Percentiles rank a stretch among this genome's conserved stretches.
phyloP scores from a whole-genome alignment of 768 basidiomycete species.

The Rhizopogon salebrosus region DNA sequence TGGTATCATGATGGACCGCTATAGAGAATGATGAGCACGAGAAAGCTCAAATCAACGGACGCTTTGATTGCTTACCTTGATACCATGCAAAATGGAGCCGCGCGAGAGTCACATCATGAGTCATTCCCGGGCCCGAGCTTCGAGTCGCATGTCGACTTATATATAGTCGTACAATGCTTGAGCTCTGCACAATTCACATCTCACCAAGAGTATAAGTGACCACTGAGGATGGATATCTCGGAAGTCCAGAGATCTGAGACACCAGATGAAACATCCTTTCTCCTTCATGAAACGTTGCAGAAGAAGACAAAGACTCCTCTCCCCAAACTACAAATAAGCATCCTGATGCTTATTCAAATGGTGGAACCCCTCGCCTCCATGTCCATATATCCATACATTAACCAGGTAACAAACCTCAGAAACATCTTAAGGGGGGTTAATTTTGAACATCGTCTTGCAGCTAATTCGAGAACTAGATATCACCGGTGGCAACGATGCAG shows the following conservation, averaged over 20 bases:
- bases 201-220: background rate
- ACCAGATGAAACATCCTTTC: background rate
- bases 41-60: no score
- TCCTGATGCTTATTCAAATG: slow-evolving; percentile 31
- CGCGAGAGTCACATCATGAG: no score
- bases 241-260: background rate
- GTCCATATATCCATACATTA: slow-evolving; percentile 46
- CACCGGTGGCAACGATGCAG: slow-evolving; percentile 37
- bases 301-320: slow-evolving; percentile 23
- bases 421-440: background rate
- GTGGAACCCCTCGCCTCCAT: slow-evolving; percentile 32
- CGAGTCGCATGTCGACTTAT: no score
- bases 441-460: slow-evolving; percentile 8
- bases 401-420: slow-evolving; percentile 31
- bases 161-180: background rate
- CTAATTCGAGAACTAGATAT: slow-evolving; percentile 40
- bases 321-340: slow-evolving; percentile 33
- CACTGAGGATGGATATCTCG: background rate
- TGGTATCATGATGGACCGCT: no score
- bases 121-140: no score
- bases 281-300: background rate
- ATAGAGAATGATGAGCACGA: no score
- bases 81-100: no score
- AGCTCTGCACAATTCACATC: background rate
- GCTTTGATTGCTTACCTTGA: no score